Conservation (phyloP, 1,139 yeast genomes). For the Wickerhamiella infanticola region DNA sequence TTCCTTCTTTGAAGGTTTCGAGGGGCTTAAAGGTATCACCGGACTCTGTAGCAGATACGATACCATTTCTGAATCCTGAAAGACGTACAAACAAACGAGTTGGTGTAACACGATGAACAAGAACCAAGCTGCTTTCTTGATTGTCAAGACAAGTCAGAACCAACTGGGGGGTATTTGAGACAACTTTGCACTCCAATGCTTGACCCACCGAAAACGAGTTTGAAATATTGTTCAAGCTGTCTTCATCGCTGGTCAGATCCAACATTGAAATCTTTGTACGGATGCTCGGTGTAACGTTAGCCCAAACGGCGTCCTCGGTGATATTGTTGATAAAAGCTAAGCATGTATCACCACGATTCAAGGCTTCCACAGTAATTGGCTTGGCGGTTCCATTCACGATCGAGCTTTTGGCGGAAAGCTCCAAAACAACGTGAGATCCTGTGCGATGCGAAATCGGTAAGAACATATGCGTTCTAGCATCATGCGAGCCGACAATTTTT, state of each 20-base stretch:
- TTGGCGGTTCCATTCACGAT: constrained; percentile 20
- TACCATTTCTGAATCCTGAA: constrained; percentile 35
- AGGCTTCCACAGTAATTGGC: constrained; percentile 27
- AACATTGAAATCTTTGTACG: constrained; percentile 54
- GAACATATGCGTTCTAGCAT: constrained; percentile 52
- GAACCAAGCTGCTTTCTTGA: constrained; percentile 17
- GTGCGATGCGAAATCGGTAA: constrained; percentile 51
- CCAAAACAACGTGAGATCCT: constrained; percentile 44
- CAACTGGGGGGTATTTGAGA: constrained; percentile 30
- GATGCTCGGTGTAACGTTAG: constrained; percentile 50
- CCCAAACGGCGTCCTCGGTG: constrained; percentile 38
- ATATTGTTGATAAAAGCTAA: constrained; percentile 36
- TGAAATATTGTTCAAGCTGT: constrained; percentile 36
- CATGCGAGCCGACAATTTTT: constrained; percentile 64
- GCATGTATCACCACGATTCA: constrained; percentile 29
- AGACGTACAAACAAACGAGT: constrained; percentile 30
- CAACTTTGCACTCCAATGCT: constrained; percentile 46
- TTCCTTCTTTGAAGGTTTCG: constrained; percentile 39
- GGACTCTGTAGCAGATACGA: constrained; percentile 53
- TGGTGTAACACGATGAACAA: constrained; percentile 49
- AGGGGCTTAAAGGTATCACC: constrained; percentile 26
- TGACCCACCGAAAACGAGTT: constrained; percentile 50
- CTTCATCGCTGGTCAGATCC: constrained; percentile 41
- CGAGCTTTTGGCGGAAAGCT: constrained; percentile 42
- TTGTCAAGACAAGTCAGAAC: constrained; percentile 8